Base-by-base conservation (phyloP, 1,284 basidiomycete species). In the Sporisorium scitamineum region DNA sequence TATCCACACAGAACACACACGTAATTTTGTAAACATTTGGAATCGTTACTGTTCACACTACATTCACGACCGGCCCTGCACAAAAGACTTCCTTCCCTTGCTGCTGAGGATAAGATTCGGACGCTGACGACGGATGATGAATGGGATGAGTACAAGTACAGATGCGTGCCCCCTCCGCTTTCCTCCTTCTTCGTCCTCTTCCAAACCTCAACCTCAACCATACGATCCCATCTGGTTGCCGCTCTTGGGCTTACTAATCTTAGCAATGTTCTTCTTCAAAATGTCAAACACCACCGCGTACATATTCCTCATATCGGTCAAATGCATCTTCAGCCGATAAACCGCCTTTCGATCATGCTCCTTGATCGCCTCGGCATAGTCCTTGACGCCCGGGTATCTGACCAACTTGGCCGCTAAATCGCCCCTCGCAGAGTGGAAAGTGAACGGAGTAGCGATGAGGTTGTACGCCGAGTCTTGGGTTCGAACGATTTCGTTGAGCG, bases 191-290 rank as follows among this genome's bases (percentile, higher is more conserved):
- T 5, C 8, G 14, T 32, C 8, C 26, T n/a, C n/a, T n/a, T n/a
- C n/a, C n/a, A n/a, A n/a, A n/a, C n/a, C n/a, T n/a, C n/a, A n/a
- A n/a, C n/a, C 18, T 61, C 34, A 75, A 29, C 68, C 62, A 41
- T 76, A 71, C 57, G 61, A 64, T 6, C 73, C 73, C 73, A 76
- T 76, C 69, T 71, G 71, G 22, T 78, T 78, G 5, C 76, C 76
- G 29, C 71, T 74, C 54, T 78, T 78, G 0, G 76, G 76, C 54
- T 74, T 74, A 39, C 63, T 64, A n/a, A 78, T 78, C 53, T 74
- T 74, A 18, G 39, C 54, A 9, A 78, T 78, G 42, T 78, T 78
- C 55, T 78, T 78, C 42, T 54, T 61, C 22, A 78, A n/a, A 18
- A 78, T 65, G 32, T 78, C 76, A 16, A 58, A 64, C 39, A 74